A percentile compares a stretch with the other conserved stretches of the same genome.
Evolutionary conservation across 306 rosid genomes (phyloP).

Genomic region (Vigna hirtella): DNA sequence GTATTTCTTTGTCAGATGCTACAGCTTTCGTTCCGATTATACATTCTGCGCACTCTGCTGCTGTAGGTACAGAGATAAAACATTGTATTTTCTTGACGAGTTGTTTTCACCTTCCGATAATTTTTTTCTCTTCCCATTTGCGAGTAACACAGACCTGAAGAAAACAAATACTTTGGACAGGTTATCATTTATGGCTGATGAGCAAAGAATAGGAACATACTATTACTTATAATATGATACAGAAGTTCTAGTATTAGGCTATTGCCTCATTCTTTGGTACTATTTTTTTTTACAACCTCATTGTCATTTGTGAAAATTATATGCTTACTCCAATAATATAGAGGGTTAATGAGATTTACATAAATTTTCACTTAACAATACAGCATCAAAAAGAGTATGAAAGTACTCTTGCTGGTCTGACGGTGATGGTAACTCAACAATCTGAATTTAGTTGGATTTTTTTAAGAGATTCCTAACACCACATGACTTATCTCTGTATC

Average conservation of each 20-base stretch:
- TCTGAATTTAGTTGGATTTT: conserved; percentile 1
- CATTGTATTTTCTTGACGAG: neutral
- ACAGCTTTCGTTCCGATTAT: neutral
- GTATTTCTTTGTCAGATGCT: neutral
- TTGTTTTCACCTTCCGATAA: neutral
- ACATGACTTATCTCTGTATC: neutral
- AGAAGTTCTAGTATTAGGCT: neutral
- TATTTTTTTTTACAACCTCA: neutral
- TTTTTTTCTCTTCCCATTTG: neutral
- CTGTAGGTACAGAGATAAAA: neutral
- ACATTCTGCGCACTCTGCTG: neutral
- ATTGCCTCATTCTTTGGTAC: neutral
- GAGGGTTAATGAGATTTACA: conserved; percentile 1
- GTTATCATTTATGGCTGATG: neutral
- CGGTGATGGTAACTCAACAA: conserved; percentile 5
- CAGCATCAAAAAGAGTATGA: neutral
- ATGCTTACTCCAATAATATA: neutral
- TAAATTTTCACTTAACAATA: neutral
- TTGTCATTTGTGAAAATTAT: neutral
- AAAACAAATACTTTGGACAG: neutral
- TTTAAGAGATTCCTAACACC: conserved; percentile 9
- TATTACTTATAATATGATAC: neutral
- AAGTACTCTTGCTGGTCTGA: neutral
- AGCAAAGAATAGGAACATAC: neutral
- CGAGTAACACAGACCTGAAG: neutral